Evolutionary conservation across 148 eudicot genomes (phyloP).

Genomic region (Amaranthus palmeri): DNA sequence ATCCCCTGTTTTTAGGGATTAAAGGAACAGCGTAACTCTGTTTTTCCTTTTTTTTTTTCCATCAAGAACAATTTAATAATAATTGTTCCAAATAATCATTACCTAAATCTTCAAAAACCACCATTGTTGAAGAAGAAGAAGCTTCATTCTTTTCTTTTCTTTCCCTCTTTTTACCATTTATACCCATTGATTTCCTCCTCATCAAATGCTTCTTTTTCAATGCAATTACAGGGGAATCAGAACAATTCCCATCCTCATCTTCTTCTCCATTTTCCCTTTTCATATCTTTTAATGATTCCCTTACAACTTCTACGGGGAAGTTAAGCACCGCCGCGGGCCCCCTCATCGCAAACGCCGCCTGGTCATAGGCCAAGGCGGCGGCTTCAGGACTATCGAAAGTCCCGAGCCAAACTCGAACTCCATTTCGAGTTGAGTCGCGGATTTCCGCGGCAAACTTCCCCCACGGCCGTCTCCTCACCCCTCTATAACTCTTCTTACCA

Average conservation of each 20-base stretch:
- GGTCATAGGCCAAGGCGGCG: conserved; percentile 70
- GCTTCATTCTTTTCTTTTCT: conserved; percentile 16
- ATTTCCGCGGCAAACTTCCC: conserved; percentile 67
- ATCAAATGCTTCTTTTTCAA: conserved; percentile 45
- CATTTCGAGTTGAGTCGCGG: conserved; percentile 53
- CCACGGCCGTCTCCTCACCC: conserved; percentile 63
- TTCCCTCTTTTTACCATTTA: conserved; percentile 5
- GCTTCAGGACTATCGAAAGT: conserved; percentile 61
- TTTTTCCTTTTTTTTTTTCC: neutral
- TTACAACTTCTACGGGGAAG: conserved; percentile 43
- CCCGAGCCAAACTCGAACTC: conserved; percentile 60
- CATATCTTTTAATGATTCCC: conserved; percentile 43
- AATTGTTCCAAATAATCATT: conserved; percentile 52
- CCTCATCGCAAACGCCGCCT: conserved; percentile 56
- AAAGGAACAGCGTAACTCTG: conserved; percentile 3
- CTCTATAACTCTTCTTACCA: conserved; percentile 34
- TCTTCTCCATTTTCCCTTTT: conserved; percentile 11
- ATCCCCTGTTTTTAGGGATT: neutral
- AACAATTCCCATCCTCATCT: conserved; percentile 9
- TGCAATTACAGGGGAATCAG: conserved; percentile 46
- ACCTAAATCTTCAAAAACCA: conserved; percentile 66
- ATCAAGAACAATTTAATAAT: conserved; percentile 27
- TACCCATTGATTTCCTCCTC: conserved; percentile 31
- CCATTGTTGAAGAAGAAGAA: conserved; percentile 3
- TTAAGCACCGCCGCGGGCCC: conserved; percentile 53